Evolutionary conservation across 1,284 basidiomycete genomes (phyloP), one percentile per base, ranked within the genome.

Genomic region (Ceratobasidium sp.): DNA sequence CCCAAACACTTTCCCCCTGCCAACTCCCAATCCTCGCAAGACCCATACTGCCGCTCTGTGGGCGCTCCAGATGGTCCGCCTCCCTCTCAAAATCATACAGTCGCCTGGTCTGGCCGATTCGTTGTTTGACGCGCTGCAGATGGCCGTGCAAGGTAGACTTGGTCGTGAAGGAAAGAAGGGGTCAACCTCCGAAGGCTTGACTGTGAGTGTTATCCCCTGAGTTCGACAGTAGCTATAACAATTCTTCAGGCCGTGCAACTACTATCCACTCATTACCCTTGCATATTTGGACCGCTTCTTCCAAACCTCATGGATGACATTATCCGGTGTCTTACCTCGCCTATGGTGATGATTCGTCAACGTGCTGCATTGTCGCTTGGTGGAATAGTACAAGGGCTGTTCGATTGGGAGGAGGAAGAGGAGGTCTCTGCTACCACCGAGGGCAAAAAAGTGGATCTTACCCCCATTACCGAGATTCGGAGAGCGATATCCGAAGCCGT

Each of bases 81-180:
- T 93, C 8, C 87, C 91, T 20, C 77, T 79, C 27, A 77, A 80
- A 1, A 62, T 50, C 0, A 82, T 92, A 15, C 79, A 92, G 15
- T 73, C 78, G 17, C 85, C 86, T 17, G 58, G 58, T 10, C 84
- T 87, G 1, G 83, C 81, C 12, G 84, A 86, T 72, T 82, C 87
- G 34, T 89, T 93, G 45, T 82, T 86, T 0, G 86, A 85, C 68
- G 88, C 89, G 1, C 76, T 93, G 8, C 83, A 85, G 62, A 85
- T 90, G 40, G 91, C 87, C n/a, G 84, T 93, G 71, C 87, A 90
- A 69, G 91, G 91, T 12, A 88, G 92, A 70, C 84, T 93, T 20
- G 91, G 91, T 2, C 90, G 90, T 75, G 91, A 93, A 77, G 91
- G 91, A 8, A 92, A 92, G 80, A 92, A 90, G 74, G 91, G 91